Percentiles rank a stretch among this genome's conserved stretches.
Conservation (phyloP, 257 asterid genomes). For the Thymus quinquecostatus region DNA sequence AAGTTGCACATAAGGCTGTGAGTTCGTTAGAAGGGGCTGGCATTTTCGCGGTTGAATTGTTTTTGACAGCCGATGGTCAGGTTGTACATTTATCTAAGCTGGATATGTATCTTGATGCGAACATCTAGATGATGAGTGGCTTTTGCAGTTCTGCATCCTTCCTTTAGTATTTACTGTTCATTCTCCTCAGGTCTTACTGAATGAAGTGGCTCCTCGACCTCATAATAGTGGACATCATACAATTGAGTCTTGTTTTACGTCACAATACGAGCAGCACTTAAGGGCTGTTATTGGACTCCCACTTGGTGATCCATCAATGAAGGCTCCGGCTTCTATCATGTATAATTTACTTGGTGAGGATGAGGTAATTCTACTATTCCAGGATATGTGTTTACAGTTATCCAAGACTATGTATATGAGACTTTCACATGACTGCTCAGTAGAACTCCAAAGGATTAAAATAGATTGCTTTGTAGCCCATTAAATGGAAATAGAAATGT, state of each 20-base stretch:
- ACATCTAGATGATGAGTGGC: conserved; percentile 6
- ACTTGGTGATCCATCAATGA: conserved; percentile 94
- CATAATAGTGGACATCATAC: conserved; percentile 99
- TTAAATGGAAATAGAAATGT: too few species aligned
- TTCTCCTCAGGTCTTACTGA: conserved; percentile 68
- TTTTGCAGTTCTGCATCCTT: conserved; percentile 22
- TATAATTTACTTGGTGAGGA: conserved; percentile 91
- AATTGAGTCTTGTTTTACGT: conserved; percentile 85
- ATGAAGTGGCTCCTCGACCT: conserved; percentile 99
- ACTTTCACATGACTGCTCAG: too few species aligned
- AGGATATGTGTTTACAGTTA: neutral
- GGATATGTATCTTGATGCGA: conserved; percentile 15
- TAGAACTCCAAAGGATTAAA: too few species aligned
- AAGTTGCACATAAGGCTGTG: conserved; percentile 80
- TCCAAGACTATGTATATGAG: neutral
- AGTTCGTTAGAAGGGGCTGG: conserved; percentile 98
- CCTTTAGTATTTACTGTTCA: conserved; percentile 26
- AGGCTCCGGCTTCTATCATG: conserved; percentile 83
- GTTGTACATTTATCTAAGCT: conserved; percentile 16
- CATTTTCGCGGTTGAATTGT: conserved; percentile 88
- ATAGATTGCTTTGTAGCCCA: too few species aligned
- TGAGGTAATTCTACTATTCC: conserved; percentile 55
- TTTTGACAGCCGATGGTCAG: conserved; percentile 91
- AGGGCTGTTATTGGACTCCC: conserved; percentile 97
- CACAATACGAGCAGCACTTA: conserved; percentile 95